Evolutionary conservation across 768 basidiomycete genomes (phyloP).

Genomic region (Leccinum truebloodii): DNA sequence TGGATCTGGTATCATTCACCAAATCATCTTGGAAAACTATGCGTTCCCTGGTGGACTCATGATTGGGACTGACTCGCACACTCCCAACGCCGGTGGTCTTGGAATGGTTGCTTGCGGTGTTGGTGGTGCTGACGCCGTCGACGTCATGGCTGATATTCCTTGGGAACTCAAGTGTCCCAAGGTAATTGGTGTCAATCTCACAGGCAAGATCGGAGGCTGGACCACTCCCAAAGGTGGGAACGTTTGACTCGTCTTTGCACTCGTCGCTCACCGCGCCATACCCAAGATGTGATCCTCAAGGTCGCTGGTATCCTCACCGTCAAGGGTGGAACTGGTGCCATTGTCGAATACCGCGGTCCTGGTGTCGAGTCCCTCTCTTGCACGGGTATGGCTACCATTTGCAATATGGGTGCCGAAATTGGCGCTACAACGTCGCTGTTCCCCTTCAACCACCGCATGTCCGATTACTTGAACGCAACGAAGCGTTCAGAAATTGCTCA

Average conservation of each 20-base stretch:
- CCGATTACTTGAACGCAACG: conserved; percentile 91
- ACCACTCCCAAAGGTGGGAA: conserved; percentile 90
- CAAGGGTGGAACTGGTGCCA: conserved; percentile 99
- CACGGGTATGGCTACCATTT: conserved; percentile 99
- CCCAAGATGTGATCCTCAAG: conserved; percentile 93
- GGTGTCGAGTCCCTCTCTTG: conserved; percentile 96
- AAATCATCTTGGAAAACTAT: conserved; percentile 99
- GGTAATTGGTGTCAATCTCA: conserved; percentile 96
- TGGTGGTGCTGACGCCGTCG: conserved; percentile 98
- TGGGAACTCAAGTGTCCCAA: conserved; percentile 99
- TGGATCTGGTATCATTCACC: conserved; percentile 98
- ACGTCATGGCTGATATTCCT: conserved; percentile 96
- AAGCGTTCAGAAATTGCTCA: conserved; percentile 84
- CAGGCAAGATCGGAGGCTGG: conserved; percentile 95
- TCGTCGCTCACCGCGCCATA: conserved; percentile 11
- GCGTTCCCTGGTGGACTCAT: conserved; percentile 99
- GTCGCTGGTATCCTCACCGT: conserved; percentile 98
- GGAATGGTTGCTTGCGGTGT: conserved; percentile 99
- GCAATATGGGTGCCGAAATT: conserved; percentile 99
- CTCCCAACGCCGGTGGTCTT: conserved; percentile 98
- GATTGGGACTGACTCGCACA: conserved; percentile 99
- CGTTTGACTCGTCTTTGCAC: not conserved
- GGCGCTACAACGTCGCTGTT: conserved; percentile 98
- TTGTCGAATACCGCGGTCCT: conserved; percentile 94
- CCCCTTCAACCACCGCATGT: conserved; percentile 98